Evolutionary conservation across 2,329 filamentous ascomycete genomes (phyloP), one percentile per base, ranked within the genome.

Genomic region (Pezicula radicicola): DNA sequence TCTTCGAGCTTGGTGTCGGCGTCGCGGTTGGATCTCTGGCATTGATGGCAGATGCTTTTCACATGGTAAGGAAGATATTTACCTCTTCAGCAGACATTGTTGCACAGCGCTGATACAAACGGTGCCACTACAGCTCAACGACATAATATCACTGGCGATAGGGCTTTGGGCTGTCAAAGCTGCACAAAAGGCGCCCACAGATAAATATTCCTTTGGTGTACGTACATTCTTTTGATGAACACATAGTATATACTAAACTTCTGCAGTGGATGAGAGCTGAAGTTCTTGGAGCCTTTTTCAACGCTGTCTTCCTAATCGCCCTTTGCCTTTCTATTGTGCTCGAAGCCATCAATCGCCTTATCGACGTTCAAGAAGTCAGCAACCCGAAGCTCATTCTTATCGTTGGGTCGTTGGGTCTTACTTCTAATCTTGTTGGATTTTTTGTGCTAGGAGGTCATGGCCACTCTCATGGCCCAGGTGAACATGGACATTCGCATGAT

Each of bases 301-400:
- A 99, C 65, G 94, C 94, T 60, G 93, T 97, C 43, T 99, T 99
- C 75, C 79, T 99, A 42, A 94, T 99, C 66, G 94, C 94, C 7
- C 82, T 99, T 8, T 99, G 94, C 73, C 79, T 99, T 51, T 95
- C 93, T 47, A 99, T 99, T 70, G 89, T 97, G 65, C 85, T 99
- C 63, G 94, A 99, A 72, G 94, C 94, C 15, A 81, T 97, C 55
- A 91, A 92, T 63, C 88, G 94, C 65, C 88, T 99, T 61, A 80
- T 97, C 66, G 91, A 97, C 64, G 91, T 92, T 7, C 92, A 93
- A 63, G 84, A 89, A 67, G 92, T 99, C 65, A 78, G 78, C 47
- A 90, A 96, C 64, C 92, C 94, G 1, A 81, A 87, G 62, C 79
- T 99, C 36, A 91, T 99, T 59, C 83, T 96, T 53, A 86, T 94